Conservation (phyloP, 352 stramenopile genomes). For the Phytopythium kandeliae region DNA sequence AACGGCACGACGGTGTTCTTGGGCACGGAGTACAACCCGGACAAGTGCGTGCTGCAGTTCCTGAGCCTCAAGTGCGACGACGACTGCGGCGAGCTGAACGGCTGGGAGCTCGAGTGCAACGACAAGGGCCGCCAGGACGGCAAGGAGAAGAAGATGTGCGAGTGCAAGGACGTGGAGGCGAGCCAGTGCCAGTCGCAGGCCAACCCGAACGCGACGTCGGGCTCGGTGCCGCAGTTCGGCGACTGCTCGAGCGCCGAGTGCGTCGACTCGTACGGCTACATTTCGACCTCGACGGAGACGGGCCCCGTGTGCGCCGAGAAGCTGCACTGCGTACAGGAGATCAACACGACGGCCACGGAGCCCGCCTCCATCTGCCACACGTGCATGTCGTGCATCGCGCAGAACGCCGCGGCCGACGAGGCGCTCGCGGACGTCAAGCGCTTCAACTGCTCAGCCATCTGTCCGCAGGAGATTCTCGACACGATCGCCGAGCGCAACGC, state of each 20-base stretch:
- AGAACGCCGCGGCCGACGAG: constrained; percentile 58
- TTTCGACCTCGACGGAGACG: constrained; percentile 38
- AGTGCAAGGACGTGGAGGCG: constrained; percentile 36
- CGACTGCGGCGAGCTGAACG: constrained; percentile 63
- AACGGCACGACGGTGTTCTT: constrained; percentile 47
- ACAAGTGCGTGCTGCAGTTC: constrained; percentile 67
- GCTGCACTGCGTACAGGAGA: constrained; percentile 63
- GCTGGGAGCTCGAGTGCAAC: constrained; percentile 60
- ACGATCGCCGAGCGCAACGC: constrained; percentile 53
- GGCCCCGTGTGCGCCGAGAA: constrained; percentile 59
- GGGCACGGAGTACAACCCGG: constrained; percentile 64
- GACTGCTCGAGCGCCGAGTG: constrained; percentile 53
- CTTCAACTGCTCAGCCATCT: constrained; percentile 76
- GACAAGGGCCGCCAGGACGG: constrained; percentile 53
- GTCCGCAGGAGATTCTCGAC: constrained; percentile 56
- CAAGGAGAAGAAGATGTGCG: constrained; percentile 61
- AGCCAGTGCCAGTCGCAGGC: constrained; percentile 48
- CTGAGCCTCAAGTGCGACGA: constrained; percentile 50
- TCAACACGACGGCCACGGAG: constrained; percentile 57
- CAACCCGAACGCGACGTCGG: constrained; percentile 21
- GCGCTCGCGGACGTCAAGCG: constrained; percentile 47
- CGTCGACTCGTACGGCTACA: constrained; percentile 64
- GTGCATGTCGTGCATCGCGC: constrained; percentile 72
- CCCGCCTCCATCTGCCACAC: constrained; percentile 72
- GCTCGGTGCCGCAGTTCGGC: constrained; percentile 51